Evolutionary conservation across 2,329 filamentous ascomycete genomes (phyloP), one percentile per base, ranked within the genome.

Genomic region (Pseudogymnoascus verrucosus): DNA sequence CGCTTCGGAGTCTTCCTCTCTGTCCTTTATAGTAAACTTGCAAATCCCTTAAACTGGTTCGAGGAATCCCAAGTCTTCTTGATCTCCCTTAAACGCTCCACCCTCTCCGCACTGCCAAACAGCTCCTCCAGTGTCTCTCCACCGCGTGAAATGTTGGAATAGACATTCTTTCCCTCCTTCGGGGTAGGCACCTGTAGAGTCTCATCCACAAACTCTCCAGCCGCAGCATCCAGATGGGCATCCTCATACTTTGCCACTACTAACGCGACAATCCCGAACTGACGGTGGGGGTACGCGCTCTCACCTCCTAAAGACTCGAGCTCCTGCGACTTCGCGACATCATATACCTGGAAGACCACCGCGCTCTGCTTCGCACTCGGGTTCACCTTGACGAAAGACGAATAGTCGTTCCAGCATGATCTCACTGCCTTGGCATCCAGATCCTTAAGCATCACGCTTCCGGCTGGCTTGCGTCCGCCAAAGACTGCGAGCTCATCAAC

Each of bases 1-100:
- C 4, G 23, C 14, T 16, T 54, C 26, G 16, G 11, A 54, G 2
- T 12, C n/a, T 31, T 23, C 0, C 10, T 5, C 26, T 54, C 26
- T 28, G 12, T 4, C 4, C n/a, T 23, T 54, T 54, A 54, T 1
- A 54, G 8, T n/a, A 54, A 54, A 16, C 26, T 54, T 16, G 47
- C 26, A 54, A 54, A 31, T 16, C 57, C 31, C 37, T 60, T 36
- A 6, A 60, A 39, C 57, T 23, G 12, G 8, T 60, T 40, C 57
- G 62, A 62, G 4, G 71, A 68, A 62, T 73, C 72, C 68, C 69
- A 71, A 47, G 64, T 65, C 39, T 59, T 70, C 65, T 73, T 73
- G 60, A 73, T 47, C 1, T 54, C 63, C 19, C 64, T 66, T 12
- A 73, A 61, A 31, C 66, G 71, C n/a, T 66, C 63, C 12, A 72